A percentile compares a stretch with the other conserved stretches of the same genome.
Evolutionary conservation across 1,284 basidiomycete species (phyloP).

Genomic region (Boletus smithii): DNA sequence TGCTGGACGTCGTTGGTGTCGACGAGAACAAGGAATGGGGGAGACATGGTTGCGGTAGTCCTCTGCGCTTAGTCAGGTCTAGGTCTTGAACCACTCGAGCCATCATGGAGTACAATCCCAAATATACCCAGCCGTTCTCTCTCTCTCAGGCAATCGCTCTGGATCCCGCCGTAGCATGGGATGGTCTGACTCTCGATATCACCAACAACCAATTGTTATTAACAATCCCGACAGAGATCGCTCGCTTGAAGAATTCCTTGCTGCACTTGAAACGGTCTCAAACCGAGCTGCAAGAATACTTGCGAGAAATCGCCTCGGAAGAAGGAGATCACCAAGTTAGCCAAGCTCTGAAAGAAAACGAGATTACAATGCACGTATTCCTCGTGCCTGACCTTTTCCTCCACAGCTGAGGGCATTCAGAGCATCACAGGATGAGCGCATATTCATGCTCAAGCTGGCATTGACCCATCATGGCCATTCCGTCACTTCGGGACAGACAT

Average conservation of each 20-base stretch:
- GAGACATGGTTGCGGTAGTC: conserved; percentile 18
- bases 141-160: conserved; percentile 61
- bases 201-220: neutral
- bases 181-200: conserved; percentile 46
- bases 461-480: conserved; percentile 59
- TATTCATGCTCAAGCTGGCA: conserved; percentile 62
- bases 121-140: conserved; percentile 73
- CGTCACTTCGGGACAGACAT: conserved; percentile 22
- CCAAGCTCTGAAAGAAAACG: conserved; percentile 53
- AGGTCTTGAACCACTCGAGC: neutral
- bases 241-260: conserved; percentile 72
- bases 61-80: conserved; percentile 23
- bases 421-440: conserved; percentile 68
- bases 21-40: conserved; percentile 59
- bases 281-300: conserved; percentile 48
- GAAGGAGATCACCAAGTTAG: conserved; percentile 42
- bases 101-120: conserved; percentile 62
- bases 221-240: conserved; percentile 54
- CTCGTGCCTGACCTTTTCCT: neutral
- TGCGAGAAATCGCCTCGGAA: conserved; percentile 33
- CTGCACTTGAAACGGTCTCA: conserved; percentile 64
- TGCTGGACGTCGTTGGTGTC: conserved; percentile 40
- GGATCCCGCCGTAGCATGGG: conserved; percentile 64
- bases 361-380: conserved; percentile 42
- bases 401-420: conserved; percentile 37